A percentile compares a stretch with the other conserved stretches of the same genome.
These are phyloP conservation scores for Rugonectria rugulosa DNA, from an alignment of 2,329 filamentous ascomycete genomes.

Conservation along the genomic window DNA sequence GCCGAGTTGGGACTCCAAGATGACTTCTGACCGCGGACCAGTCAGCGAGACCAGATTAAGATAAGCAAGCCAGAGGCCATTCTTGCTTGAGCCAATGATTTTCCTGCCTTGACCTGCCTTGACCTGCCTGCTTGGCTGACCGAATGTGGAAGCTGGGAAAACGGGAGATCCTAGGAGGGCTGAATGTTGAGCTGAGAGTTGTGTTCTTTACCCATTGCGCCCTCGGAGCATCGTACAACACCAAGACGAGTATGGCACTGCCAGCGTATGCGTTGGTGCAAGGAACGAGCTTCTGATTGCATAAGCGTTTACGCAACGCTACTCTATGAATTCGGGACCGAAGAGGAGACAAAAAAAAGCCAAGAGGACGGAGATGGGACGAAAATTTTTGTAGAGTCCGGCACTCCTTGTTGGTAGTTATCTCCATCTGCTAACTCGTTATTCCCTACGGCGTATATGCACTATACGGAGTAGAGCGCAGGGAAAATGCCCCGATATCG, in stretches of 20 bases:
- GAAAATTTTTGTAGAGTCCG: no score
- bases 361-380: no score
- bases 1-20: no score
- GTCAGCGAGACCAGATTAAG: slow-evolving; percentile 11
- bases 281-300: no score
- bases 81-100: slow-evolving; percentile 10
- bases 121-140: slow-evolving; percentile 18
- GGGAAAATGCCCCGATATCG: slow-evolving; percentile 5
- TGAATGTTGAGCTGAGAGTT: slow-evolving; percentile 28
- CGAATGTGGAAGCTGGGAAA: slow-evolving; percentile 19
- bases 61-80: slow-evolving; percentile 5
- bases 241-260: slow-evolving; percentile 8
- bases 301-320: no score
- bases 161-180: slow-evolving; percentile 18
- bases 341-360: no score
- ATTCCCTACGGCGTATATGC: not conserved
- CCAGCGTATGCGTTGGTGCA: no score
- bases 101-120: slow-evolving; percentile 3
- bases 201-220: slow-evolving; percentile 8
- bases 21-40: slow-evolving; percentile 8
- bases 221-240: not conserved
- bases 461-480: no score
- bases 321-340: no score
- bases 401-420: not conserved
- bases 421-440: slow-evolving; percentile 14